Conservation (phyloP, 148 eudicot species). For the Nyssa sinensis region DNA sequence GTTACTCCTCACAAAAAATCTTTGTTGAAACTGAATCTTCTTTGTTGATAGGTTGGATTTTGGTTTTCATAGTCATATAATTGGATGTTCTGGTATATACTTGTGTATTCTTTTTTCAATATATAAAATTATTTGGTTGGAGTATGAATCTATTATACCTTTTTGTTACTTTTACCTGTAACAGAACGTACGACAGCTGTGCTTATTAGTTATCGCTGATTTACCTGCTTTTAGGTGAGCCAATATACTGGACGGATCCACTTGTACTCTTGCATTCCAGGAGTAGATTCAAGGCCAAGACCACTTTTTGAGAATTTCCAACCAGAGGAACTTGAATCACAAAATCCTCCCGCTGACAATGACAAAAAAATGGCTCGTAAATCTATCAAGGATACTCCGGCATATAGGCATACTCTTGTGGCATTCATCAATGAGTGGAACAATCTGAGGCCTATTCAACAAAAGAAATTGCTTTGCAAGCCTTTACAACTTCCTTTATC, state of each 20-base stretch:
- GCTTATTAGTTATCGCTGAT: not conserved
- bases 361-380: constrained; percentile 25
- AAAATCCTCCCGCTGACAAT: constrained; percentile 22
- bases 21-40: no score
- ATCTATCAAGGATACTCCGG: constrained; percentile 43
- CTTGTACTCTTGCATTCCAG: constrained; percentile 67
- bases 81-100: no score
- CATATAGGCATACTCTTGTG: constrained; percentile 50
- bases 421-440: constrained; percentile 75
- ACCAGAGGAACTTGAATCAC: constrained; percentile 61
- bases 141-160: not conserved
- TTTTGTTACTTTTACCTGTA: no score
- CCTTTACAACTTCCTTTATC: constrained; percentile 88
- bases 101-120: not conserved
- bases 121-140: not conserved
- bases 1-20: no score
- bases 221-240: constrained; percentile 60
- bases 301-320: constrained; percentile 78
- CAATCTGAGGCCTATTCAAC: constrained; percentile 61
- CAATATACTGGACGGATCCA: constrained; percentile 92
- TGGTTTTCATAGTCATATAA: not conserved
- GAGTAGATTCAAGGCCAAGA: constrained; percentile 61
- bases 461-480: constrained; percentile 64
- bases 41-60: not conserved
- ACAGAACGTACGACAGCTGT: not conserved